These are phyloP conservation scores for Penicillium sumatraense DNA, from an alignment of 2,329 filamentous ascomycete genomes.

Conservation along the genomic window DNA sequence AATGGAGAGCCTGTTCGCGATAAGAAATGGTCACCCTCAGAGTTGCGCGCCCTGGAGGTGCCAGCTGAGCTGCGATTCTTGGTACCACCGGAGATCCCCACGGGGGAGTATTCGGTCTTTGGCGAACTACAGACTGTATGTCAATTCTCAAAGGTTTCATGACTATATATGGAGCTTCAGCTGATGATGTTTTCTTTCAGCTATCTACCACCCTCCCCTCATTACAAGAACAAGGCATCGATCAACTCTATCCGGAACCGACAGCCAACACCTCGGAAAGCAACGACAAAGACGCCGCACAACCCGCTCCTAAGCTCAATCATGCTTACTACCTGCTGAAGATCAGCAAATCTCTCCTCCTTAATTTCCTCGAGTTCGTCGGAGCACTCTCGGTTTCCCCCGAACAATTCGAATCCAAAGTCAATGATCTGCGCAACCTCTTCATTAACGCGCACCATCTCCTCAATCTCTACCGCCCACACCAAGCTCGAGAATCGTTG, in stretches of 20 bases:
- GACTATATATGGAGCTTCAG: background rate
- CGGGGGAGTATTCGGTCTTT: constrained; percentile 75
- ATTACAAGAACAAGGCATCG: constrained; percentile 72
- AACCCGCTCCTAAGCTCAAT: constrained; percentile 48
- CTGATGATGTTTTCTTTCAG: constrained; percentile 29
- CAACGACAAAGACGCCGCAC: constrained; percentile 34
- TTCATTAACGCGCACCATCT: constrained; percentile 92
- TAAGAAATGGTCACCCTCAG: constrained; percentile 39
- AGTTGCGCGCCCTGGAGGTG: constrained; percentile 52
- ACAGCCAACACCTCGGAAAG: constrained; percentile 61
- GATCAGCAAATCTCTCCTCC: constrained; percentile 79
- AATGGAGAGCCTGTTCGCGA: constrained; percentile 32
- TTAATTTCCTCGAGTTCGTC: constrained; percentile 86
- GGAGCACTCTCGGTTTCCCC: constrained; percentile 73
- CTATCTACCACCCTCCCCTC: constrained; percentile 65
- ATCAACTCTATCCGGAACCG: constrained; percentile 66
- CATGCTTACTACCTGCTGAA: constrained; percentile 69
- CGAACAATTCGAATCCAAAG: constrained; percentile 69
- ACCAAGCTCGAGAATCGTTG: constrained; percentile 86
- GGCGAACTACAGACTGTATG: constrained; percentile 66
- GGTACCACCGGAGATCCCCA: constrained; percentile 78
- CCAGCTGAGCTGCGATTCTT: constrained; percentile 76
- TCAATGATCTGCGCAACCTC: constrained; percentile 77
- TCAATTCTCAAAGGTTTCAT: background rate
- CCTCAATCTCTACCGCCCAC: constrained; percentile 91